Evolutionary conservation across 257 asterid genomes (phyloP), one percentile per base, ranked within the genome.

Genomic region (Nicotiana knightiana): DNA sequence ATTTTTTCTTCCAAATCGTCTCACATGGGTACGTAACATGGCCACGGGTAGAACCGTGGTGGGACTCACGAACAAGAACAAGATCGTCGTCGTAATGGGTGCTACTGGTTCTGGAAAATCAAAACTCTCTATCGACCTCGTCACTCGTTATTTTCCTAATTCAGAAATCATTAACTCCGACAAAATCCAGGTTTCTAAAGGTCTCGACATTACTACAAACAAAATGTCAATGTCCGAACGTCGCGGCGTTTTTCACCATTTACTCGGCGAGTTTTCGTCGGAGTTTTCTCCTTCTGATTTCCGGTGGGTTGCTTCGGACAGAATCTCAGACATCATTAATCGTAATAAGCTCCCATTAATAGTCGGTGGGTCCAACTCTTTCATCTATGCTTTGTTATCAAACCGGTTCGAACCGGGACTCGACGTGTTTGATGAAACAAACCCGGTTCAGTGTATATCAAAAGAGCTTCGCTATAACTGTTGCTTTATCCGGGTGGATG

Each of bases 291-390:
- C 96, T 57, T 82, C 93, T 43, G 92, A 87, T 39, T 96, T 87
- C 87, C 92, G 94, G 3, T 48, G 86, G 4, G 76, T 84, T 37
- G 93, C 87, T 9, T 59, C 89, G 3, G 9, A 76, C 3, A 59
- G 82, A 85, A 77, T 95, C 13, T 81, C 93, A 4, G 86, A 81
- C 12, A 88, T 94, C 9, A 18, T 67, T 0, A 83, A 91, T 57
- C 86, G 90, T 30, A 65, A 86, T 0, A 43, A 78, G 17, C 13
- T 87, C 0, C 98, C 99, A 1, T 79, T 96, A 70, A 1, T 94
- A 83, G 99, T 91, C 30, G 99, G 99, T 3, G 98, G 99, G 6
- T 96, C 98, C 0, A 96, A 96, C 90, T 91, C 99, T 10, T 90
- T 90, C 81, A 62, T 96, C 61, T 88, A 94, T 79, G 88, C 96